phyloP scores from a whole-genome alignment of 192 early-diverging fungal genomes.

The Podila epicladia region DNA sequence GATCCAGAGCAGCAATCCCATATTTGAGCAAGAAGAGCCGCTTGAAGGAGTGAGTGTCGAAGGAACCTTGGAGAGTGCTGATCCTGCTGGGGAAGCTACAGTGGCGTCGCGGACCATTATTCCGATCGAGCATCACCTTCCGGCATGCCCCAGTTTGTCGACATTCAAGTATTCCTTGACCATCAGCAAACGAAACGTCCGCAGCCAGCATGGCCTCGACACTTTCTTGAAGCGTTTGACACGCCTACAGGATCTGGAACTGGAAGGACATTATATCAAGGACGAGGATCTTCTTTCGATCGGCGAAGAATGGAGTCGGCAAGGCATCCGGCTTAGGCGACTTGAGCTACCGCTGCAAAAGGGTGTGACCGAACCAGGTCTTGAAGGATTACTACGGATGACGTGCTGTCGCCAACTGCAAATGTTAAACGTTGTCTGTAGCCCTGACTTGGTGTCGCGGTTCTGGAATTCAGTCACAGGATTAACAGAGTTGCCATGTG shows the following conservation, averaged over 20 bases:
- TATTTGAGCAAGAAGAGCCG: conserved; percentile 7
- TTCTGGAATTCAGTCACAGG: conserved; percentile 19
- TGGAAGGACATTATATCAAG: not conserved
- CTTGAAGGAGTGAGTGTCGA: too few relatives aligned
- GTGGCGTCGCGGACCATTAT: too few relatives aligned
- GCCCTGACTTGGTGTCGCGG: conserved; percentile 7
- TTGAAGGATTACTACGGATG: conserved; percentile 7
- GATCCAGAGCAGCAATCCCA: conserved; percentile 2
- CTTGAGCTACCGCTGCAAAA: not conserved
- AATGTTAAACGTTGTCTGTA: conserved; percentile 15
- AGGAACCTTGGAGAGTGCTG: too few relatives aligned
- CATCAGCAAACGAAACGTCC: not conserved
- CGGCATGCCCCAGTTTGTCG: not conserved
- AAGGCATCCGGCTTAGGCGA: not conserved
- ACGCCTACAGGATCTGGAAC: conserved; percentile 6
- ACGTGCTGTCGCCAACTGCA: conserved; percentile 11
- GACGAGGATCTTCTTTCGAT: not conserved
- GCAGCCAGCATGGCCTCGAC: not conserved
- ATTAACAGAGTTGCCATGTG: conserved; percentile 15
- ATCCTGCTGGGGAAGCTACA: too few relatives aligned
- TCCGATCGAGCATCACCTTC: too few relatives aligned
- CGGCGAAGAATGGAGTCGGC: conserved; percentile 23
- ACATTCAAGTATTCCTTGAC: not conserved
- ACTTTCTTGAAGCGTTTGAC: conserved; percentile 2
- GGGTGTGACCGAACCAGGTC: conserved; percentile 6